Base-by-base conservation (phyloP, 805 yeast species). In the Candida oleophila region DNA sequence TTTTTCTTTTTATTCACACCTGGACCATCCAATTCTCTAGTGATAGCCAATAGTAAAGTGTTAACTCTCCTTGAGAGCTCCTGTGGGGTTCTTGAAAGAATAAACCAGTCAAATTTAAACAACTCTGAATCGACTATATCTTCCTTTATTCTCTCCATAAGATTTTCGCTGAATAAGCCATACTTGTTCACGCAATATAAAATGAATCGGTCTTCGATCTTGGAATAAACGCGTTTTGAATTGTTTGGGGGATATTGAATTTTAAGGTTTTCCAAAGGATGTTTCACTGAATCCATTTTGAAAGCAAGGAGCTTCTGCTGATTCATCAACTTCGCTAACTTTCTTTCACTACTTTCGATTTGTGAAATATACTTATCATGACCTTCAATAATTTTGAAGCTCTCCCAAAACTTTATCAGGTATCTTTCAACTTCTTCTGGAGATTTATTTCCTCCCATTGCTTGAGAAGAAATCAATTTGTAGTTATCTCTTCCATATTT, bases 211-310 rank as follows among this genome's bases (percentile, higher is more conserved):
- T 87, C 96, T 58, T 87, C 95, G 0, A 76, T 62, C 28, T 80
- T 78, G 7, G 87, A 81, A 55, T 85, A 87, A 7, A 85, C 75
- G 54, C 90, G 69, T 57, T 87, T 85, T 11, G 94, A 85, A 60
- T 85, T 87, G 59, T 86, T 87, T n/a, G 91, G 91, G 0, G 94
- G 92, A 49, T 85, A 87, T 45, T 80, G 85, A 20, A 87, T 82
- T 3, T 65, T 66, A 62, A 87, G 65, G 38, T 84, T 82, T 39
- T 81, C 81, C 19, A 85, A 60, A 0, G 91, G 90, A 47, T 76
- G 79, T n/a, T 71, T 69, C 37, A 74, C 69, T 45, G 73, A 77
- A 40, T 73, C 73, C 52, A 86, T 65, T 54, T 85, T 85, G 28
- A 62, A 65, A 2, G 71, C 73, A 33, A 87, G 66, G 8, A 84